Evolutionary conservation across 257 asterid species (phyloP).

Genomic region (Fraxinus quadrangulata): DNA sequence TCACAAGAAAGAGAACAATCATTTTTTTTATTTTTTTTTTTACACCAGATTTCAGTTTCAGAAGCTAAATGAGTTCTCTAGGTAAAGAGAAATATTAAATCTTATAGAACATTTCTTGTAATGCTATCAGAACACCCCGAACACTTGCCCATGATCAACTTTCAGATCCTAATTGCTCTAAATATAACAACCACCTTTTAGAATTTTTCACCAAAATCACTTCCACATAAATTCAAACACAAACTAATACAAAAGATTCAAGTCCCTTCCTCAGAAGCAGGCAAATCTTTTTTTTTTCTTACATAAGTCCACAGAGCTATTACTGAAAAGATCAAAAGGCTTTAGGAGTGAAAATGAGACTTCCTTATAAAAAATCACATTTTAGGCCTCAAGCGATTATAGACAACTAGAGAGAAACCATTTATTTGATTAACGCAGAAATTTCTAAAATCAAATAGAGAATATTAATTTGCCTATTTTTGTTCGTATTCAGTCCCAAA

Average conservation of each 20-base stretch:
- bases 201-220: background rate
- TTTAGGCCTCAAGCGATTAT: background rate
- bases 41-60: background rate
- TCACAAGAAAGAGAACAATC: background rate
- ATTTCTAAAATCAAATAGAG: constrained; percentile 43
- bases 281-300: background rate
- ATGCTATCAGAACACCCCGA: background rate
- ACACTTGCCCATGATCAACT: background rate
- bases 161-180: background rate
- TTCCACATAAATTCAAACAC: background rate
- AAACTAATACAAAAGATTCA: background rate
- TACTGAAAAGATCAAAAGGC: background rate
- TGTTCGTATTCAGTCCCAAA: constrained; percentile 79
- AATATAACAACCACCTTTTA: background rate
- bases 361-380: too few relatives aligned
- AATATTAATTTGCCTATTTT: constrained; percentile 69
- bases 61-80: background rate
- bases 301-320: background rate
- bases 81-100: background rate
- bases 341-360: background rate
- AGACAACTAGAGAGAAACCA: background rate
- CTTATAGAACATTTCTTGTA: too few relatives aligned
- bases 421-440: background rate
- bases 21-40: too few relatives aligned
- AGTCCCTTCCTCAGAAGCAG: background rate